These are phyloP conservation scores for Kwoniella sp. DNA, from an alignment of 768 basidiomycete species.

Conservation along the genomic window DNA sequence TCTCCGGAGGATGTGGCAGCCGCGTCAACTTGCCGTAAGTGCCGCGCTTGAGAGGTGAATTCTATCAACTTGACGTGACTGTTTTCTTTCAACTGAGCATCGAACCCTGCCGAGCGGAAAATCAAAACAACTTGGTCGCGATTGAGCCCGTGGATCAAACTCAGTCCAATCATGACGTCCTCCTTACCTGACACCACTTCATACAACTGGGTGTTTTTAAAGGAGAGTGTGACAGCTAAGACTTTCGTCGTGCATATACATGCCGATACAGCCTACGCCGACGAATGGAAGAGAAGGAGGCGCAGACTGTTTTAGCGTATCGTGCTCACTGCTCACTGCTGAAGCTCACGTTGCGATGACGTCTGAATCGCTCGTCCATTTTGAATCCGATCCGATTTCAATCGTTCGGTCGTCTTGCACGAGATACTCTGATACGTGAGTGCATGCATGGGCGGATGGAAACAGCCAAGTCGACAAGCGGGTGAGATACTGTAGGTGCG, in stretches of 20 bases:
- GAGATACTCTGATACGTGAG: too few relatives aligned
- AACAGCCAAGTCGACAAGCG: too few relatives aligned
- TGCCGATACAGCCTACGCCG: neutral
- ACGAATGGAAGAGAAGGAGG: neutral
- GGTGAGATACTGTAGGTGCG: too few relatives aligned
- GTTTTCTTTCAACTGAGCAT: slow-evolving; percentile 9
- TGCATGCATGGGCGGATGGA: too few relatives aligned
- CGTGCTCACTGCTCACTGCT: too few relatives aligned
- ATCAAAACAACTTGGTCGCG: neutral
- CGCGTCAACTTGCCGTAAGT: neutral
- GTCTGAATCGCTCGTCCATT: neutral
- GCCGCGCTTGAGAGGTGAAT: neutral
- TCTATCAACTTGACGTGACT: slow-evolving; percentile 15
- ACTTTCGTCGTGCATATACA: too few relatives aligned
- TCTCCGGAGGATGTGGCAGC: neutral
- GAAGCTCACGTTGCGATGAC: neutral
- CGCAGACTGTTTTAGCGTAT: neutral
- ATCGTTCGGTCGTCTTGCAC: too few relatives aligned
- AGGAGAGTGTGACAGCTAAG: too few relatives aligned
- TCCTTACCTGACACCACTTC: too few relatives aligned
- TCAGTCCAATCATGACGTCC: too few relatives aligned
- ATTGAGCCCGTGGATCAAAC: too few relatives aligned
- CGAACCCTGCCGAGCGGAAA: neutral
- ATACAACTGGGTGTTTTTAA: too few relatives aligned
- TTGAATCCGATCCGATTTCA: neutral